A percentile compares a stretch with the other conserved stretches of the same genome.
Evolutionary conservation across 805 yeast species (phyloP).

Genomic region (Cyberlindnera mycetangii): DNA sequence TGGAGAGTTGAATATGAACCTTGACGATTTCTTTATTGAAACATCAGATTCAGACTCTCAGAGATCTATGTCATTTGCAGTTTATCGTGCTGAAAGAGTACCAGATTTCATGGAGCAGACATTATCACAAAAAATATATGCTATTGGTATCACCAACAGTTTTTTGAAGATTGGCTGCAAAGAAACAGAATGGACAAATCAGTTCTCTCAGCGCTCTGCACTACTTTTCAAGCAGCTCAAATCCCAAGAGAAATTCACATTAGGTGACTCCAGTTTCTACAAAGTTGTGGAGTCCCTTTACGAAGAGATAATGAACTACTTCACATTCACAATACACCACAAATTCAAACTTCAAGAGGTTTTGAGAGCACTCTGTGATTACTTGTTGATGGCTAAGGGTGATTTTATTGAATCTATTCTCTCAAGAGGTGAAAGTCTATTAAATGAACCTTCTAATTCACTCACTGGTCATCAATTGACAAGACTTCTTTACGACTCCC

Average conservation of each 20-base stretch:
- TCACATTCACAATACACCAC: constrained; percentile 46
- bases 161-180: constrained; percentile 65
- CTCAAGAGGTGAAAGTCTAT: constrained; percentile 46
- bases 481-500: constrained; percentile 60
- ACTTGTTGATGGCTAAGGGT: constrained; percentile 70
- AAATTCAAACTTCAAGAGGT: constrained; percentile 51
- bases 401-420: constrained; percentile 75
- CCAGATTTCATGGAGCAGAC: constrained; percentile 44
- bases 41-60: background rate
- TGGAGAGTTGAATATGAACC: constrained; percentile 57
- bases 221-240: constrained; percentile 30
- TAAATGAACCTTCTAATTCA: constrained; percentile 60
- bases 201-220: constrained; percentile 15
- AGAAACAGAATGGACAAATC: constrained; percentile 62
- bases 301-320: constrained; percentile 48
- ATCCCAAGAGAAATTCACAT: background rate
- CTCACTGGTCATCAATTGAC: constrained; percentile 67
- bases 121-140: constrained; percentile 46
- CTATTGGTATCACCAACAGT: constrained; percentile 69
- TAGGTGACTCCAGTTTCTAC: constrained; percentile 27
- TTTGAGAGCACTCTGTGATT: constrained; percentile 58
- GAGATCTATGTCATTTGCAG: background rate
- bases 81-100: constrained; percentile 30
- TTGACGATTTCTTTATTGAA: constrained; percentile 52
- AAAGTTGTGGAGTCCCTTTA: constrained; percentile 42